Percentiles rank a stretch among this genome's conserved stretches.
phyloP scores from a whole-genome alignment of 306 rosid genomes.

The Trifolium fragiferum region DNA sequence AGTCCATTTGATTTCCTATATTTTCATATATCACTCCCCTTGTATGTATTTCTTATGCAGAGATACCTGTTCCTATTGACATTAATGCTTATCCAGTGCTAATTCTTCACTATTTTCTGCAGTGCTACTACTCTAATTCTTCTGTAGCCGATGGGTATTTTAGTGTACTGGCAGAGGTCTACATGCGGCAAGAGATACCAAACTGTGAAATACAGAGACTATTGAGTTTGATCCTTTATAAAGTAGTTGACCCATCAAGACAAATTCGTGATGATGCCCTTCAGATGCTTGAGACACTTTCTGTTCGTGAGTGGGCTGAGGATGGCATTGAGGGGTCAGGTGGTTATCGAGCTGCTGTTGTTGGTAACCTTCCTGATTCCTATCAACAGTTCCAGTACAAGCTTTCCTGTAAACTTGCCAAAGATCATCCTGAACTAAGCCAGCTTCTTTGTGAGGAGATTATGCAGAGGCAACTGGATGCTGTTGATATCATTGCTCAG shows the following conservation, averaged over 20 bases:
- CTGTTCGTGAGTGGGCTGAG: slow-evolving; percentile 99
- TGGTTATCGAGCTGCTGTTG: slow-evolving; percentile 98
- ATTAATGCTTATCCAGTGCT: slow-evolving; percentile 59
- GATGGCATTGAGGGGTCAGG: slow-evolving; percentile 96
- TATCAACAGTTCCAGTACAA: slow-evolving; percentile 98
- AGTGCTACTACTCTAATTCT: slow-evolving; percentile 97
- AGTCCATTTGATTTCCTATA: slow-evolving; percentile 27
- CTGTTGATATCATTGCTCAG: slow-evolving; percentile 99
- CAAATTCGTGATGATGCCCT: slow-evolving; percentile 99
- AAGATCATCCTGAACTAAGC: slow-evolving; percentile 98
- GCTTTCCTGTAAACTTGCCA: slow-evolving; percentile 99
- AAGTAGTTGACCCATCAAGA: slow-evolving; percentile 98
- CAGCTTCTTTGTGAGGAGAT: slow-evolving; percentile 99
- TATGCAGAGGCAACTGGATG: slow-evolving; percentile 99
- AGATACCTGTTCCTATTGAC: slow-evolving; percentile 14
- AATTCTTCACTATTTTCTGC: slow-evolving; percentile 53
- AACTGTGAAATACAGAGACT: slow-evolving; percentile 98
- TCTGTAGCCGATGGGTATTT: slow-evolving; percentile 99
- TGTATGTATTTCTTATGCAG: slow-evolving; percentile 17
- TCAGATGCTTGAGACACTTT: slow-evolving; percentile 99
- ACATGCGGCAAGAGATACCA: slow-evolving; percentile 99
- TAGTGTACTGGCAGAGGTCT: slow-evolving; percentile 99
- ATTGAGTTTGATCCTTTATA: slow-evolving; percentile 93
- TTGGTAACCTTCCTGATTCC: slow-evolving; percentile 99
- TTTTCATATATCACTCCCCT: slow-evolving; percentile 23